Conservation (phyloP, 2,329 filamentous ascomycete species). For the Penicillium glabrum region DNA sequence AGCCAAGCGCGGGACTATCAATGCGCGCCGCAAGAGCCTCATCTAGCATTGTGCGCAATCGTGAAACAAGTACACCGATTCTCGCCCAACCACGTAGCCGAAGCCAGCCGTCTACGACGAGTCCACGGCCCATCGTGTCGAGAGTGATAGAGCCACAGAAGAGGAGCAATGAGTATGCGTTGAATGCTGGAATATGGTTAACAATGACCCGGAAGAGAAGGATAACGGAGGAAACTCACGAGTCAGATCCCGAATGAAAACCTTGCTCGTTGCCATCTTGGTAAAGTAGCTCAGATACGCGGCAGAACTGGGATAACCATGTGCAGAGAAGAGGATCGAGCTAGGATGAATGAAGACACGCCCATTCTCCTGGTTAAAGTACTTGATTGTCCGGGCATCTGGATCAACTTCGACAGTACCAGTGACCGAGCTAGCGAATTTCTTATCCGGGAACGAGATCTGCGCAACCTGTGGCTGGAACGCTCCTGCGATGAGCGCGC, state of each 20-base stretch:
- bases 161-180: constrained; percentile 81
- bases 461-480: constrained; percentile 85
- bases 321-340: constrained; percentile 80
- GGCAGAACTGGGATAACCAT: constrained; percentile 72
- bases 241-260: constrained; percentile 87
- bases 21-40: constrained; percentile 77
- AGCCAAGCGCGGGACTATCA: constrained; percentile 66
- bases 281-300: constrained; percentile 86
- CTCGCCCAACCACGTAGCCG: constrained; percentile 85
- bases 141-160: constrained; percentile 84
- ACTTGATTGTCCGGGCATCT: constrained; percentile 88
- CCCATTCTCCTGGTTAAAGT: constrained; percentile 81
- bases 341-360: constrained; percentile 91
- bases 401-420: constrained; percentile 92
- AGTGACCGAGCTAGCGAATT: constrained; percentile 82
- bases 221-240: constrained; percentile 57
- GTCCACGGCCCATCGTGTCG: constrained; percentile 80
- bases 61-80: constrained; percentile 83
- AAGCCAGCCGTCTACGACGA: constrained; percentile 92
- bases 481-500: constrained; percentile 69
- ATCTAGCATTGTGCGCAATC: constrained; percentile 84
- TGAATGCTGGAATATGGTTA: constrained; percentile 59
- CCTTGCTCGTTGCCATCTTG: constrained; percentile 87
- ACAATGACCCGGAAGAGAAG: background rate
- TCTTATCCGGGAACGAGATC: constrained; percentile 93